A percentile compares a stretch with the other conserved stretches of the same genome.
phyloP scores from a whole-genome alignment of 2,329 filamentous ascomycete species.

The Calonectria montana region DNA sequence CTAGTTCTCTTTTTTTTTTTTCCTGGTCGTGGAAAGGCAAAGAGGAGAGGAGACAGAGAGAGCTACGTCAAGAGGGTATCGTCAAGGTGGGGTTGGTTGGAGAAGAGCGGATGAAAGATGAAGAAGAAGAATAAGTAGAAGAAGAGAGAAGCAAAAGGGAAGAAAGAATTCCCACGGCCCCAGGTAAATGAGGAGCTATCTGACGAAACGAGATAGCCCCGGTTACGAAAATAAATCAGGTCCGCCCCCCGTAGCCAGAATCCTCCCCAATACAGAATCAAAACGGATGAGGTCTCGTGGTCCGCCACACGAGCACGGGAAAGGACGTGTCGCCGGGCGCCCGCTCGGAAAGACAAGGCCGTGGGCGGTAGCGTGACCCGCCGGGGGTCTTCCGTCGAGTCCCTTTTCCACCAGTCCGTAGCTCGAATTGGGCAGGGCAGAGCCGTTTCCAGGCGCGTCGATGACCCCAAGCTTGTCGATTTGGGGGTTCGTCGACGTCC shows the following conservation, averaged over 20 bases:
- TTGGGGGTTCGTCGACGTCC: constrained; percentile 18
- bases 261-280: constrained; percentile 20
- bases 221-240: constrained; percentile 28
- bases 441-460: constrained; percentile 7
- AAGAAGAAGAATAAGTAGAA: constrained; percentile 27
- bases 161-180: constrained; percentile 25
- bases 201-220: constrained; percentile 28
- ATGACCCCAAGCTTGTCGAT: background rate
- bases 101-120: constrained; percentile 11
- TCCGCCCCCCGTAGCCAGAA: constrained; percentile 28
- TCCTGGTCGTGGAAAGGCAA: background rate
- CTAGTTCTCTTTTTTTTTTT: background rate
- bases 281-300: constrained; percentile 34
- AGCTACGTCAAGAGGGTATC: constrained; percentile 16
- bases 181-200: constrained; percentile 6
- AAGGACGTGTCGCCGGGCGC: constrained; percentile 21
- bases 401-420: constrained; percentile 21
- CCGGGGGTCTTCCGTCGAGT: background rate
- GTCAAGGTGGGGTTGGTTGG: constrained; percentile 24
- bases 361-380: constrained; percentile 35
- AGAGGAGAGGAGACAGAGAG: background rate
- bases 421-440: background rate
- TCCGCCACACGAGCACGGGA: constrained; percentile 9
- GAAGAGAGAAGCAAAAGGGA: constrained; percentile 17
- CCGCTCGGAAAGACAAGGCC: constrained; percentile 33